Evolutionary conservation across 176 grass and related monocot species (phyloP).

Genomic region (Eleusine coracana): DNA sequence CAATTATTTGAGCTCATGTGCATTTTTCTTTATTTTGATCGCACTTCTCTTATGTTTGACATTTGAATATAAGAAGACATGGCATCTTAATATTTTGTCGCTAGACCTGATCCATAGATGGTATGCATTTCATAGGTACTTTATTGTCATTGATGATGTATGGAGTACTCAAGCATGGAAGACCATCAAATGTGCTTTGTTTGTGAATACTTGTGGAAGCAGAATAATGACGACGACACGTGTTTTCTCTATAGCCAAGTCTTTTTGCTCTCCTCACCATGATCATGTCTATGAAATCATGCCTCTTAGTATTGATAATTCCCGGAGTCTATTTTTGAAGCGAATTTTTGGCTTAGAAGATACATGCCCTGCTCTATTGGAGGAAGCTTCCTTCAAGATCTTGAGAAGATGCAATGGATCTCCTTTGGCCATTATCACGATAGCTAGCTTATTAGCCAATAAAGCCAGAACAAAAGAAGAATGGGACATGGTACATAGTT

Average conservation of each 20-base stretch:
- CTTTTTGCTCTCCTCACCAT: constrained; percentile 19
- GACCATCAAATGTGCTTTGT: constrained; percentile 29
- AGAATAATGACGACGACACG: constrained; percentile 42
- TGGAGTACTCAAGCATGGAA: constrained; percentile 32
- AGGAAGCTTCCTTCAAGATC: constrained; percentile 12
- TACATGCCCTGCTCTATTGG: constrained; percentile 9
- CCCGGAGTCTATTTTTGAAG: constrained; percentile 26
- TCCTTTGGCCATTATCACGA: constrained; percentile 35
- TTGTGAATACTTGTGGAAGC: constrained; percentile 19
- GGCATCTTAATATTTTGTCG: not conserved
- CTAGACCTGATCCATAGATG: not conserved
- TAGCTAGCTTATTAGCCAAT: constrained; percentile 25
- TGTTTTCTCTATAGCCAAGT: constrained; percentile 22
- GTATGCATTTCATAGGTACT: constrained; percentile 15
- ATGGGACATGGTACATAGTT: constrained; percentile 26
- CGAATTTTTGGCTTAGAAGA: constrained; percentile 24
- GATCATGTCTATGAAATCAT: constrained; percentile 34
- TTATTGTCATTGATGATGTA: constrained; percentile 41
- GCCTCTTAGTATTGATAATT: constrained; percentile 12
- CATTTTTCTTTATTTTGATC: not conserved
- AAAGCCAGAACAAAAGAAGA: constrained; percentile 25
- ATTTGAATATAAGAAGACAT: not conserved
- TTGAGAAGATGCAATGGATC: constrained; percentile 23
- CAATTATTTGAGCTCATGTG: not conserved
- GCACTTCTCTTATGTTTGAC: not conserved